Evolutionary conservation across 306 rosid species (phyloP), one percentile per base, ranked within the genome.

Genomic region (Hippophae tibetana): DNA sequence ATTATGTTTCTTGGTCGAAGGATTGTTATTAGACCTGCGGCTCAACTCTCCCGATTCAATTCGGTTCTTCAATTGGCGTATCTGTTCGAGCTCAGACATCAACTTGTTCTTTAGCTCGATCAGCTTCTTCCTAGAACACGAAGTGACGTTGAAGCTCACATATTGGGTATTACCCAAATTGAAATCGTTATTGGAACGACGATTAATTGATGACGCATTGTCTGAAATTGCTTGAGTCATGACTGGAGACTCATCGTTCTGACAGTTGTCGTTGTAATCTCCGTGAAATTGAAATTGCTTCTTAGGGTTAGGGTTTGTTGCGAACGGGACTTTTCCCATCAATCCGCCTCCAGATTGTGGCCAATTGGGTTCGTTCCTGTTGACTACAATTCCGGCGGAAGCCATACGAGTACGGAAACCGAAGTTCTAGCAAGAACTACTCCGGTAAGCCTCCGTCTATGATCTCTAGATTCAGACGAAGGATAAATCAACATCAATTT

Each of bases 151-250:
- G 81, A 88, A 84, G 63, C 85, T 76, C 10, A 87, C 84, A 40
- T 65, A 82, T 52, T 82, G 86, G 12, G 72, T 63, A 10, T 71
- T 63, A 10, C 48, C 61, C 49, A 61, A 14, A 58, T 58, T 63
- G 46, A 54, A 59, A n/a, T 84, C 87, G 58, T 56, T 31, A 31
- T 31, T 52, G 3, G 69, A 58, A 59, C 86, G 73, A 44, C 89
- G 72, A 57, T 85, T 85, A 75, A 93, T 86, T 44, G 86, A 93
- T 13, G 95, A 93, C 13, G 94, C 95, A 1, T 88, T 95, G 44
- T 93, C 97, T 0, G 87, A 79, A 12, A 94, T 79, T 26, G 97
- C 72, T 63, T 86, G 97, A 31, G 78, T 80, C 64, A 68, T 75
- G 44, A 66, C 79, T 31, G 73, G 71, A 0, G 72, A 69, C 27